Conservation (phyloP, 2,329 filamentous ascomycete genomes). For the Zopfia rhizophila region DNA sequence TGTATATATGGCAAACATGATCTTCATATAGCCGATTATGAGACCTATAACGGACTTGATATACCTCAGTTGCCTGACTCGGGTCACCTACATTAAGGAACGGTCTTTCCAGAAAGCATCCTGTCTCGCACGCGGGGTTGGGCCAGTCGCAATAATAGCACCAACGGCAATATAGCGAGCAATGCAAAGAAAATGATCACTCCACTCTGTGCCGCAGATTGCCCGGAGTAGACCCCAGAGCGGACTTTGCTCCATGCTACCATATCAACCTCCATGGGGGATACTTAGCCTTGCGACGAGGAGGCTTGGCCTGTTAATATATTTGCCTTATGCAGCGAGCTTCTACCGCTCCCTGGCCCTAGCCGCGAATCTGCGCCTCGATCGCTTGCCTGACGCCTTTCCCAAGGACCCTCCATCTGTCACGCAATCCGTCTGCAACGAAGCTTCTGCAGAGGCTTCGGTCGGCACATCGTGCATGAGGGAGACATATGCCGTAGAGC, state of each 20-base stretch:
- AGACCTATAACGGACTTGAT: conserved; percentile 41
- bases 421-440: conserved; percentile 21
- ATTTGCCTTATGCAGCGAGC: conserved; percentile 32
- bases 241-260: conserved; percentile 18
- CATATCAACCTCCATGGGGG: conserved; percentile 9
- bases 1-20: conserved; percentile 36
- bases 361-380: conserved; percentile 20
- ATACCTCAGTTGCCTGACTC: conserved; percentile 39
- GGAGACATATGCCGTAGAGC: conserved; percentile 39
- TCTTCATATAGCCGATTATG: conserved; percentile 49
- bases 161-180: conserved; percentile 13
- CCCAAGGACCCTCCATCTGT: conserved; percentile 16
- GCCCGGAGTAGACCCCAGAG: conserved; percentile 10
- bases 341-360: conserved; percentile 30
- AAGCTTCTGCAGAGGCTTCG: conserved; percentile 32
- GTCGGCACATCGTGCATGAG: conserved; percentile 37
- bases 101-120: conserved; percentile 37
- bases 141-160: conserved; percentile 21
- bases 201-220: conserved; percentile 16
- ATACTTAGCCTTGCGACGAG: conserved; percentile 10
- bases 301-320: conserved; percentile 32
- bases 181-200: conserved; percentile 14
- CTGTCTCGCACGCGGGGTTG: conserved; percentile 29
- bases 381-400: conserved; percentile 22
- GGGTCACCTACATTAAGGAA: conserved; percentile 30